Evolutionary conservation across 352 stramenopile species (phyloP).

Genomic region (Phytopythium helicoides): DNA sequence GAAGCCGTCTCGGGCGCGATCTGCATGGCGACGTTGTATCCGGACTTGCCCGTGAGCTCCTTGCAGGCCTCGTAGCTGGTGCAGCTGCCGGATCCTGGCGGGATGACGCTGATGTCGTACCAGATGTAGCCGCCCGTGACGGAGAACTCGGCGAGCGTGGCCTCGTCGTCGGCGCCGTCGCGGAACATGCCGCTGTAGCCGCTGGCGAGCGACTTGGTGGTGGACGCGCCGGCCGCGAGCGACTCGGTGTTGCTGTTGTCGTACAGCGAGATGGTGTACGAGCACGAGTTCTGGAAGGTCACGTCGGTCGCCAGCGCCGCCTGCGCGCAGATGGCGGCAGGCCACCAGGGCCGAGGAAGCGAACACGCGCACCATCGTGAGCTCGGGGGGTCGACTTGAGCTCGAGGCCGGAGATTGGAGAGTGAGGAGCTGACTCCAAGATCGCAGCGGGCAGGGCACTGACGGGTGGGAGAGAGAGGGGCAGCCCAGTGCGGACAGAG

Average conservation of each 20-base stretch:
- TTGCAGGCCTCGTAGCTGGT: slow-evolving; percentile 38
- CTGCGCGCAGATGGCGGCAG: slow-evolving; percentile 24
- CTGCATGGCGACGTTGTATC: slow-evolving; percentile 51
- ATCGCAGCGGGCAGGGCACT: too few species aligned
- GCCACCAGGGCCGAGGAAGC: slow-evolving; percentile 23
- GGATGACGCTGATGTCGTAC: slow-evolving; percentile 62
- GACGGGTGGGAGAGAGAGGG: not conserved
- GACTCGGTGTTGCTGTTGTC: slow-evolving; percentile 47
- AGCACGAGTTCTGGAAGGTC: slow-evolving; percentile 55
- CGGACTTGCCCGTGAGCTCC: slow-evolving; percentile 39
- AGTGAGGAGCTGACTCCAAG: slow-evolving; percentile 12
- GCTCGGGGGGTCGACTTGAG: not conserved
- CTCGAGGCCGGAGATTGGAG: slow-evolving; percentile 17
- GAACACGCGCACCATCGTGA: slow-evolving; percentile 43
- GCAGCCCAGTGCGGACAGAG: slow-evolving; percentile 1
- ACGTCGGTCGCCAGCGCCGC: slow-evolving; percentile 32
- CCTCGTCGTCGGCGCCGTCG: slow-evolving; percentile 39
- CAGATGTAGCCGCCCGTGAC: slow-evolving; percentile 33
- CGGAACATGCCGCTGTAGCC: slow-evolving; percentile 66
- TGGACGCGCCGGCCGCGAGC: slow-evolving; percentile 33
- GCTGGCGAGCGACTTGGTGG: slow-evolving; percentile 24
- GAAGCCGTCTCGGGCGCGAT: slow-evolving; percentile 28
- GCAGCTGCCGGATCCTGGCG: slow-evolving; percentile 45
- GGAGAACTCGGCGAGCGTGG: slow-evolving; percentile 52
- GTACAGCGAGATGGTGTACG: slow-evolving; percentile 45